Evolutionary conservation across 306 rosid species (phyloP), one percentile per base, ranked within the genome.

Genomic region (Hippophae gyantsensis): DNA sequence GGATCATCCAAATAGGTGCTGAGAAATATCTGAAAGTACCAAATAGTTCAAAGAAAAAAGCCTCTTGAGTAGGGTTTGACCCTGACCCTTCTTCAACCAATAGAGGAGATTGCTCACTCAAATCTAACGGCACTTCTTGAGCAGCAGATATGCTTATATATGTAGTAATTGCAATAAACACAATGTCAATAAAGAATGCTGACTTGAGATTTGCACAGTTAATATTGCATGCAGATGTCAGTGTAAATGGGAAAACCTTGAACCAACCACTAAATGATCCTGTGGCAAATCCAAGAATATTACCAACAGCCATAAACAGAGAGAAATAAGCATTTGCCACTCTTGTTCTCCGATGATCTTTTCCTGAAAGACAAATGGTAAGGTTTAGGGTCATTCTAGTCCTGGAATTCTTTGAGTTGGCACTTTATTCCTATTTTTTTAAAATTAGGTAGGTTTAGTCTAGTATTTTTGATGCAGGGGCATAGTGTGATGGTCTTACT

Each of bases 131-230:
- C 58, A 78, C 56, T 76, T 88, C 99, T 67, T 82, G 78, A 69
- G 82, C 90, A 50, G 88, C 79, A 49, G 77, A n/a, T 46, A 83
- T 57, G 67, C 96, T 92, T 65, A 85, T 46, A 63, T 57, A 81
- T 8, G 96, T 81, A 66, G 96, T 81, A 72, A 83, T 54, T 53
- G 58, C 72, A 62, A 92, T 92, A 76, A 80, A 87, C 66, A 45
- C 63, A 56, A 83, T 52, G 66, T 85, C 92, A 11, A 92, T 65
- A 48, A 71, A 7, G 85, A 90, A 90, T 56, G 98, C 96, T 59
- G 98, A 87, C 83, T 90, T 90, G 79, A 90, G 95, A 80, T 90
- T 90, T 65, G 98, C 98, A 71, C 98, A 90, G 57, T 85, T 85
- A 57, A 74, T 61, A 57, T 70, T 68, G 80, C 97, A 90, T 3